A percentile compares a stretch with the other conserved stretches of the same genome.
phyloP scores from a whole-genome alignment of 208 protist genomes.

The Crithidia brevicula region DNA sequence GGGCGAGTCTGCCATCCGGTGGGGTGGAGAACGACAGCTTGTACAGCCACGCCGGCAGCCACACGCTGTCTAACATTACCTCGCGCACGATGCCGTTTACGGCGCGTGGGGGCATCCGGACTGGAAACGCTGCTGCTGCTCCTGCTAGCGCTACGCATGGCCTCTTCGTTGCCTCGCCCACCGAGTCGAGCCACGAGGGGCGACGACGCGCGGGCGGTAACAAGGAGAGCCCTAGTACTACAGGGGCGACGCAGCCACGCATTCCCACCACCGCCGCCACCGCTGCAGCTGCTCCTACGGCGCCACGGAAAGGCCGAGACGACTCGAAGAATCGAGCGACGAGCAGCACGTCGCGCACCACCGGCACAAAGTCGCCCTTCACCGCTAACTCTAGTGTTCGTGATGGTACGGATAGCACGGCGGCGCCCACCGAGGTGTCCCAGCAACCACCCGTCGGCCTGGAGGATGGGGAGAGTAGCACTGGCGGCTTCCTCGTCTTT shows the following conservation, averaged over 20 bases:
- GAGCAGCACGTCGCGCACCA: neutral
- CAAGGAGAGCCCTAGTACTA: neutral
- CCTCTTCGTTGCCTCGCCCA: constrained; percentile 29
- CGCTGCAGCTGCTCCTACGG: neutral
- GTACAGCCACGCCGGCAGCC: constrained; percentile 13
- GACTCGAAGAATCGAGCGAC: constrained; percentile 5
- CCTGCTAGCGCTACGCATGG: neutral
- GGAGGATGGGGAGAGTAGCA: constrained; percentile 28
- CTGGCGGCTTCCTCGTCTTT: constrained; percentile 67
- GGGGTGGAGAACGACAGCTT: constrained; percentile 6
- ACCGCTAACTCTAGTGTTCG: constrained; percentile 2
- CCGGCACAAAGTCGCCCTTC: constrained; percentile 1
- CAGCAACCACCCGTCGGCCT: constrained; percentile 6
- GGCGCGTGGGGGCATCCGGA: neutral
- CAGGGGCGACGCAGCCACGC: too few relatives aligned
- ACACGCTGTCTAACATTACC: too few relatives aligned
- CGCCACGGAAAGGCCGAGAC: neutral
- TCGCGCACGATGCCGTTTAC: neutral
- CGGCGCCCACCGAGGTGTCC: constrained; percentile 20
- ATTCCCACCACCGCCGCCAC: neutral
- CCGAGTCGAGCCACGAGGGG: constrained; percentile 6
- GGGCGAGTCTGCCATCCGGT: neutral
- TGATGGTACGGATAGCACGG: constrained; percentile 11
- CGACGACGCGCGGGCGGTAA: neutral
- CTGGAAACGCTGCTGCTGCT: neutral